phyloP scores from a whole-genome alignment of 257 asterid genomes.

The Verbascum thapsus region DNA sequence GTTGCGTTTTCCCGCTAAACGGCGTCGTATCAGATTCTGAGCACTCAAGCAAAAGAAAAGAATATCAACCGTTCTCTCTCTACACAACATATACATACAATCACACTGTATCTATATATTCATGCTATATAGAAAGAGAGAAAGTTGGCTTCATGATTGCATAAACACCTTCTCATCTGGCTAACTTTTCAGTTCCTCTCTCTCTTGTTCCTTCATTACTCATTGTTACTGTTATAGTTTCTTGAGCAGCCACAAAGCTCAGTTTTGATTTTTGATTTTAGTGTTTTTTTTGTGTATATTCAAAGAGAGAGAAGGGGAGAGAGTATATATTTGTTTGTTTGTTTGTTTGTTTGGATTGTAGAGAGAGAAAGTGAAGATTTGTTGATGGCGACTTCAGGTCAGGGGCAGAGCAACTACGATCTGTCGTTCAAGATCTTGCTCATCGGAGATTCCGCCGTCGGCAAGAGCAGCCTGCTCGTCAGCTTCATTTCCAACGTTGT shows the following conservation, averaged over 20 bases:
- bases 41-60: constrained; percentile 33
- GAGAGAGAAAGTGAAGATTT: constrained; percentile 28
- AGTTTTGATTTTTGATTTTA: no score
- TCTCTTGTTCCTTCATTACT: constrained; percentile 33
- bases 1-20: constrained; percentile 42
- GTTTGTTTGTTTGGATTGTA: no score
- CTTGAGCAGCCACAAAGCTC: constrained; percentile 35
- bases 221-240: constrained; percentile 36
- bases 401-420: constrained; percentile 73
- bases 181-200: constrained; percentile 28
- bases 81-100: constrained; percentile 27
- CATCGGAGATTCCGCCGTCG: constrained; percentile 96
- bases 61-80: constrained; percentile 45
- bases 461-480: constrained; percentile 92
- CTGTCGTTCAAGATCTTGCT: constrained; percentile 89
- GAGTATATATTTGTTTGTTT: neutral
- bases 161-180: constrained; percentile 37
- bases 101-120: constrained; percentile 8
- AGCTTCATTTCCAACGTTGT: constrained; percentile 74
- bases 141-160: constrained; percentile 29
- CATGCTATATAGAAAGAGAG: constrained; percentile 29
- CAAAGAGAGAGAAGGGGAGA: constrained; percentile 18
- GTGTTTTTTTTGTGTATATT: neutral
- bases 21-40: constrained; percentile 45
- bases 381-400: constrained; percentile 64